Conservation (phyloP, 495 filamentous ascomycete genomes). For the Tuber microsphaerosporum region DNA sequence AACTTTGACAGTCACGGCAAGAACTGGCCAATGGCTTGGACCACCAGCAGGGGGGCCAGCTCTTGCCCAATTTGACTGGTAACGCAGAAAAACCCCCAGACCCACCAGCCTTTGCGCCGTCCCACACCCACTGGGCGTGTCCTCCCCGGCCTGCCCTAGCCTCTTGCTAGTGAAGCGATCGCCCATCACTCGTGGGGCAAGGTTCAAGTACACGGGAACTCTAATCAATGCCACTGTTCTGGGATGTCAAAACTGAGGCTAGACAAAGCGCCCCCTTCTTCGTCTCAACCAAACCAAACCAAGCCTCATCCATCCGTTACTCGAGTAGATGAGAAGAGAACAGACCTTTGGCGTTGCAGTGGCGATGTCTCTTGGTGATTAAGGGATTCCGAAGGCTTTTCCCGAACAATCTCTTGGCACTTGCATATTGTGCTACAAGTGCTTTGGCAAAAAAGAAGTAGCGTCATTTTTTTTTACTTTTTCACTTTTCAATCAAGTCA, state of each 20-base stretch:
- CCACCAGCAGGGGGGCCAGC: background rate
- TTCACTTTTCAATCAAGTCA: background rate
- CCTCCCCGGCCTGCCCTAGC: background rate
- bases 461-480: background rate
- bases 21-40: background rate
- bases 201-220: slow-evolving; percentile 2
- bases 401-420: background rate
- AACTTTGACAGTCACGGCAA: background rate
- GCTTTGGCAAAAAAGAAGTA: background rate
- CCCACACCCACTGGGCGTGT: background rate
- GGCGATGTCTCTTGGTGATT: background rate
- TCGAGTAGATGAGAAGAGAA: background rate
- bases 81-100: background rate
- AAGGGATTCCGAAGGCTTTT: background rate
- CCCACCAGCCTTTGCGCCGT: background rate
- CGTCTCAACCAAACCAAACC: background rate
- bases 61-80: background rate
- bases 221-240: background rate
- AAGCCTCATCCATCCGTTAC: background rate
- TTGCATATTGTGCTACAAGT: background rate
- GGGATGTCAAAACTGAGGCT: background rate
- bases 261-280: background rate
- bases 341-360: background rate
- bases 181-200: background rate
- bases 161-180: background rate